phyloP scores from a whole-genome alignment of 129 eudicot genomes.

The Chrysanthemum seticuspe region DNA sequence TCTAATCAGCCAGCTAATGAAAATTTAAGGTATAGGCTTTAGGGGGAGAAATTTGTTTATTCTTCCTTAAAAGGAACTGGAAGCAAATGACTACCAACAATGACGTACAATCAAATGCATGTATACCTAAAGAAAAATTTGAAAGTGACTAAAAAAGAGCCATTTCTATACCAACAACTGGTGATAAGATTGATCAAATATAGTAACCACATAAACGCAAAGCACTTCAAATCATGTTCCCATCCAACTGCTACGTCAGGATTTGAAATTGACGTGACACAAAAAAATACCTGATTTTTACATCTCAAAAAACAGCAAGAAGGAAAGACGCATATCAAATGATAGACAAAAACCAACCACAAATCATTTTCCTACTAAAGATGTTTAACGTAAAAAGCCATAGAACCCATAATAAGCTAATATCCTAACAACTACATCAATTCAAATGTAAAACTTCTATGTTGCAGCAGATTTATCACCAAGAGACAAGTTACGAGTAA shows the following conservation, averaged over 20 bases:
- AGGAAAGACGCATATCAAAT: neutral
- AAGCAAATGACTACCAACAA: no score
- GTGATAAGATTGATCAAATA: neutral
- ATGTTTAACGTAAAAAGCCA: neutral
- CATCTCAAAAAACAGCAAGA: slow-evolving; percentile 28
- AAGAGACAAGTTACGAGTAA: slow-evolving; percentile 57
- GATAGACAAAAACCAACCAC: slow-evolving; percentile 1
- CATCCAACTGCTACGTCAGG: neutral
- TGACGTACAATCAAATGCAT: no score
- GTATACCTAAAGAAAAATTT: no score
- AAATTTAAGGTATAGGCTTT: no score
- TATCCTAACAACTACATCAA: slow-evolving; percentile 23
- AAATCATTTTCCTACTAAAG: slow-evolving; percentile 1
- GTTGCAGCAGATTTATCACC: slow-evolving; percentile 27
- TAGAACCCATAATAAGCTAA: neutral
- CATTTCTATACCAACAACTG: neutral
- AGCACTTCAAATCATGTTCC: neutral
- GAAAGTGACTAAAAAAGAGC: neutral
- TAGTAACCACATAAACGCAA: neutral
- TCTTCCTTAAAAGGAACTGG: no score
- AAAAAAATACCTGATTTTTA: slow-evolving; percentile 35
- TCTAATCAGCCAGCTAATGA: no score
- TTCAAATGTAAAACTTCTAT: neutral
- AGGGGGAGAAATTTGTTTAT: no score
- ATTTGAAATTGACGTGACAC: neutral